A percentile compares a stretch with the other conserved stretches of the same genome.
phyloP scores from a whole-genome alignment of 345 rosid genomes.

The Conringia planisiliqua region DNA sequence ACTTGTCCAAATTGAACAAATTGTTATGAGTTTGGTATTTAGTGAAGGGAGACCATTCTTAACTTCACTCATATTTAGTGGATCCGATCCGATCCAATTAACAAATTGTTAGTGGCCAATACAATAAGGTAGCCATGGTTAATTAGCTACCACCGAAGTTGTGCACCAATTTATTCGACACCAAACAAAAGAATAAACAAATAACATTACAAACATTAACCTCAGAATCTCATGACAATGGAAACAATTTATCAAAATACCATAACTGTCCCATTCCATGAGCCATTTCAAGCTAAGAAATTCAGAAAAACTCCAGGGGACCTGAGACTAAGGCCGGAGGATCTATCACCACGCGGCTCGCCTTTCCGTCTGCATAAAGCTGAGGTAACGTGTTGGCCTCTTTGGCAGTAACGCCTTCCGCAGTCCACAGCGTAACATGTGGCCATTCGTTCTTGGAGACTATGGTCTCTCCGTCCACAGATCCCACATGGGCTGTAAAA shows the following conservation, averaged over 20 bases:
- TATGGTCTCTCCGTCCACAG: slow-evolving; percentile 59
- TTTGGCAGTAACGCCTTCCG: slow-evolving; percentile 56
- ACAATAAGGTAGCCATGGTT: not conserved
- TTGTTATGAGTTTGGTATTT: too few species aligned
- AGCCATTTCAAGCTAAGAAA: slow-evolving; percentile 1
- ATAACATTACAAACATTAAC: not conserved
- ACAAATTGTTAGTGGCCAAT: not conserved
- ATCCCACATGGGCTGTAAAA: slow-evolving; percentile 60
- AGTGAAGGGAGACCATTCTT: too few species aligned
- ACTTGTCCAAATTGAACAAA: too few species aligned
- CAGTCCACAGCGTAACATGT: slow-evolving; percentile 87
- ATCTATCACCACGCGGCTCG: slow-evolving; percentile 55
- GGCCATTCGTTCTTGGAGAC: slow-evolving; percentile 81
- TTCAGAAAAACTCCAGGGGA: slow-evolving; percentile 62
- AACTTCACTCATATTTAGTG: not conserved
- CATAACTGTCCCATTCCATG: not conserved
- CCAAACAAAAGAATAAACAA: not conserved
- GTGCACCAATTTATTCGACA: not conserved
- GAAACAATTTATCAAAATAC: not conserved
- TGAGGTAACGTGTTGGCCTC: slow-evolving; percentile 74
- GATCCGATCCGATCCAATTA: not conserved
- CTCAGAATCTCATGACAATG: slow-evolving; percentile 32
- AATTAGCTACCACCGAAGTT: not conserved
- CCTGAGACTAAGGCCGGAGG: slow-evolving; percentile 68
- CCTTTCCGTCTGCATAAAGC: slow-evolving; percentile 66